These are phyloP conservation scores for Cercophora samala DNA, from an alignment of 495 filamentous ascomycete species.

Conservation along the genomic window DNA sequence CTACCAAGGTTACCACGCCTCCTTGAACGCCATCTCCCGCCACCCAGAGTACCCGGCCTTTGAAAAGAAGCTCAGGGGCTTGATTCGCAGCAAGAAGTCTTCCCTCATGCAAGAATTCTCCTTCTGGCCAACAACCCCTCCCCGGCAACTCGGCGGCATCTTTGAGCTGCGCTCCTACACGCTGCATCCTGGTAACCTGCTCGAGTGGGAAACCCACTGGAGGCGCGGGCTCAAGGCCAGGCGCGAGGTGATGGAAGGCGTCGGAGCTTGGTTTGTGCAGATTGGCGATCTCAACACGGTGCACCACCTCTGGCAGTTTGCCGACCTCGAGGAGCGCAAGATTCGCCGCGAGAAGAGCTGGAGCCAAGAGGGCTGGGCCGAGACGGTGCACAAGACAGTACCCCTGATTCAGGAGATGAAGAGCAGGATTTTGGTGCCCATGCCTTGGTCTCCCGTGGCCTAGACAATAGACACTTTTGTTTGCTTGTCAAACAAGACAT, in stretches of 20 bases:
- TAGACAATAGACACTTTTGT: too few species aligned
- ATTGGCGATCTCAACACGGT: conserved; percentile 97
- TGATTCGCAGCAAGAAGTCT: conserved; percentile 78
- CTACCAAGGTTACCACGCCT: conserved; percentile 92
- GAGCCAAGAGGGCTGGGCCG: conserved; percentile 92
- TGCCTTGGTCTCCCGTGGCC: conserved; percentile 93
- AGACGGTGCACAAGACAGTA: conserved; percentile 98
- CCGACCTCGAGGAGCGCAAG: conserved; percentile 90
- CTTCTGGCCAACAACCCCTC: conserved; percentile 96
- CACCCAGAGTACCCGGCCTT: conserved; percentile 81
- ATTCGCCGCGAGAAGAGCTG: conserved; percentile 90
- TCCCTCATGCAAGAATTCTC: conserved; percentile 99
- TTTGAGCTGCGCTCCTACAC: conserved; percentile 98
- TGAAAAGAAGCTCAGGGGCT: conserved; percentile 70
- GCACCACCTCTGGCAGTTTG: conserved; percentile 98
- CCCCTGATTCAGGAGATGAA: conserved; percentile 96
- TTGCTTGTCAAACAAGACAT: background rate
- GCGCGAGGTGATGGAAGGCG: conserved; percentile 95
- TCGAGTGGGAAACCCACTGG: conserved; percentile 99
- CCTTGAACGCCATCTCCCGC: conserved; percentile 73
- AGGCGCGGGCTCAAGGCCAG: conserved; percentile 84
- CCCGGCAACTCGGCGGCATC: conserved; percentile 82
- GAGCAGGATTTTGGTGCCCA: conserved; percentile 85
- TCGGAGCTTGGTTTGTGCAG: conserved; percentile 98
- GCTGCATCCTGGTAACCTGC: conserved; percentile 86